Conservation (phyloP, 2,329 filamentous ascomycete species). For the Exserohilum rostratum region DNA sequence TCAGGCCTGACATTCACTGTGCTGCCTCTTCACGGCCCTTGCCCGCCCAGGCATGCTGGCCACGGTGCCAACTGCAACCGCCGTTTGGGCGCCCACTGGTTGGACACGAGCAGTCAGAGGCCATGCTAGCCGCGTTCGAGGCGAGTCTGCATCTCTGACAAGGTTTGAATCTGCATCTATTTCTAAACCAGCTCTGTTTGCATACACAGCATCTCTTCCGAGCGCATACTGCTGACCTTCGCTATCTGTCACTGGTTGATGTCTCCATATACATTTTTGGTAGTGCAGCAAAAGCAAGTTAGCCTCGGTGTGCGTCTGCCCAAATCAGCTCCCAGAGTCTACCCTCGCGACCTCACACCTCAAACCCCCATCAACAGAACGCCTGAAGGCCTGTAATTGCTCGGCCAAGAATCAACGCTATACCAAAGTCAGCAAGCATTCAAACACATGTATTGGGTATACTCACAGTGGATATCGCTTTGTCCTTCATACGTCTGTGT, state of each 20-base stretch:
- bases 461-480: slow-evolving; percentile 94
- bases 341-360: neutral
- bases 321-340: neutral
- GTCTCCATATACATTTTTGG: slow-evolving; percentile 2
- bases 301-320: neutral
- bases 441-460: neutral
- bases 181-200: slow-evolving; percentile 21
- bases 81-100: slow-evolving; percentile 12
- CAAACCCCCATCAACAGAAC: slow-evolving; percentile 65
- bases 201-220: slow-evolving; percentile 25
- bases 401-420: slow-evolving; percentile 57
- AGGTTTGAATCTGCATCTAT: slow-evolving; percentile 25
- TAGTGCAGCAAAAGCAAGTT: slow-evolving; percentile 12
- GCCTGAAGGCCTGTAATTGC: slow-evolving; percentile 73
- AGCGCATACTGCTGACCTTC: slow-evolving; percentile 10
- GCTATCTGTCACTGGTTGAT: slow-evolving; percentile 4
- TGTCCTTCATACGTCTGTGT: slow-evolving; percentile 98
- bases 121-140: slow-evolving; percentile 28
- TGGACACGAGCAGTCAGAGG: slow-evolving; percentile 22
- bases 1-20: slow-evolving; percentile 31
- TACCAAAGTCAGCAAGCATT: slow-evolving; percentile 36
- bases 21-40: slow-evolving; percentile 1
- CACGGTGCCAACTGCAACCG: slow-evolving; percentile 16
- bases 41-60: slow-evolving; percentile 21
- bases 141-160: slow-evolving; percentile 13